Base-by-base conservation (phyloP, 1,284 basidiomycete genomes). In the Apiotrichum gamsii region DNA sequence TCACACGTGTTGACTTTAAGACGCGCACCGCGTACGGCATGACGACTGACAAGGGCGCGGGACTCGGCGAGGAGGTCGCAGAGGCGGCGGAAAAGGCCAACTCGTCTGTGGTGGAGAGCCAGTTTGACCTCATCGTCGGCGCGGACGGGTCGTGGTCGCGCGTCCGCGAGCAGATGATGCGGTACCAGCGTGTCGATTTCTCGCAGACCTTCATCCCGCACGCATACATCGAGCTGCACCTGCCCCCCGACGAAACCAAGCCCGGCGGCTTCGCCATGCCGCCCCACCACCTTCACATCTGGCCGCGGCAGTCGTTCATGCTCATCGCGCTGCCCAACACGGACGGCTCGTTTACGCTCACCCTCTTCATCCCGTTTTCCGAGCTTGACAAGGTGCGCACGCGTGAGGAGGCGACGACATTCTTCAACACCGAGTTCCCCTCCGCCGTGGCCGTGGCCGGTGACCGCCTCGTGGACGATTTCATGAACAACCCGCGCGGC, bases 241-340 rank as follows among this genome's bases (percentile, higher is more conserved):
- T 98, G 80, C 89, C 90, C 57, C 78, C 91, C 61, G 85, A 85
- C 49, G 73, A 76, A 48, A 78, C 80, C 61, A 60, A 61, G 44
- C 55, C 72, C 65, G 62, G 59, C 34, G 58, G 86, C 81, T 98
- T 87, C 75, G 76, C 82, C 42, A 82, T 98, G 72, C 90, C 95
- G 77, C 86, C 88, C 57, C 85, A 89, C 73, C 89, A 97, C 73
- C 82, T 98, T 57, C 95, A 98, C 76, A 97, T 98, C 67, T 98
- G 94, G 94, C 95, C 94, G 49, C 83, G 91, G 65, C 88, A 93
- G 72, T 87, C 89, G 42, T 97, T 96, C 77, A 98, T 98, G 94
- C 81, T 98, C 62, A 96, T 98, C 64, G 95, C 90, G 16, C 82
- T 98, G 43, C 90, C 94, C 56, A 98, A 96, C 77, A 84, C 88